Percentiles rank a stretch among this genome's conserved stretches.
phyloP scores from a whole-genome alignment of 371 early-diverging fungal genomes.

The Saksenaea vasiformis region DNA sequence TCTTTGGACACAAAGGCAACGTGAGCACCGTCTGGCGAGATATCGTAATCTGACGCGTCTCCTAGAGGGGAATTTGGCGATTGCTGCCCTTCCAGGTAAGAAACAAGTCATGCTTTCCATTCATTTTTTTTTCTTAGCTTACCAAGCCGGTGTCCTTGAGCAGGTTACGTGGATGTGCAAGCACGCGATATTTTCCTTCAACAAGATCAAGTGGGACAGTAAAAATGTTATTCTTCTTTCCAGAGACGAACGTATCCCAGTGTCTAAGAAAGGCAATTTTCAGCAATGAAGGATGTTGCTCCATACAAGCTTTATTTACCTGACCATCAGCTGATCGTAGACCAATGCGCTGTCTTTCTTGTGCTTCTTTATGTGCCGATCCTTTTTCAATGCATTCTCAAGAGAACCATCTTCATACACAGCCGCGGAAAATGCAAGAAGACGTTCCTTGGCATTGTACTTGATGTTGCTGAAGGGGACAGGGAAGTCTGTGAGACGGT shows the following conservation, averaged over 20 bases:
- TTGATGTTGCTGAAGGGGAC: constrained; percentile 49
- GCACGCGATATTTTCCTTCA: constrained; percentile 25
- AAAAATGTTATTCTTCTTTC: constrained; percentile 64
- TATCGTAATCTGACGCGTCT: constrained; percentile 57
- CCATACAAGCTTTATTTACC: constrained; percentile 16
- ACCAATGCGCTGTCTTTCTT: constrained; percentile 57
- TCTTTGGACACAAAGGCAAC: constrained; percentile 75
- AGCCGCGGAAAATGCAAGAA: constrained; percentile 58
- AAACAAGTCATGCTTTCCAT: neutral
- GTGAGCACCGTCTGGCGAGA: constrained; percentile 64
- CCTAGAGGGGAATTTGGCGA: constrained; percentile 63
- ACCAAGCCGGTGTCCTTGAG: constrained; percentile 50
- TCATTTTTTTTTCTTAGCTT: neutral
- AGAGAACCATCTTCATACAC: constrained; percentile 53
- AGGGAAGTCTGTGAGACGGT: constrained; percentile 55
- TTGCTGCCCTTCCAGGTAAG: constrained; percentile 25
- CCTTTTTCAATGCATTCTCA: constrained; percentile 43
- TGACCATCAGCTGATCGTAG: constrained; percentile 67
- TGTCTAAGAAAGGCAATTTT: constrained; percentile 39
- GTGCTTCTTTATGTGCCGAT: constrained; percentile 36
- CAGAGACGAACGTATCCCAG: constrained; percentile 64
- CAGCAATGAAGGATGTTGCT: neutral
- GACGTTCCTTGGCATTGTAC: constrained; percentile 38
- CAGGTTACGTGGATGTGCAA: constrained; percentile 51
- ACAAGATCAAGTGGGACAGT: constrained; percentile 38